A percentile compares a stretch with the other conserved stretches of the same genome.
These are phyloP conservation scores for Oryza nivara DNA, from an alignment of 176 grass and related monocot genomes.

Conservation along the genomic window DNA sequence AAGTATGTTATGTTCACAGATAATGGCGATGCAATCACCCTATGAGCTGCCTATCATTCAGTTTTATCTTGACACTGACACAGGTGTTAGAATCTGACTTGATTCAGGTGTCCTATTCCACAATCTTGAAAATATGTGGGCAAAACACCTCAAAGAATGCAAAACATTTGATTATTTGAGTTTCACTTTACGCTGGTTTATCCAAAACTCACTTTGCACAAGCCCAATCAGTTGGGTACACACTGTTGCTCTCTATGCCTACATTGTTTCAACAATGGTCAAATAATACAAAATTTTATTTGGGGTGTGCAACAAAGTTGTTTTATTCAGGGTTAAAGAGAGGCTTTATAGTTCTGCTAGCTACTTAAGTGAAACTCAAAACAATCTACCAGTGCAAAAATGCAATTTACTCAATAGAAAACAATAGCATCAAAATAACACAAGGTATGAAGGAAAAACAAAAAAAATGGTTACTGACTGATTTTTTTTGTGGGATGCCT, in stretches of 20 bases:
- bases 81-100: background rate
- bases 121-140: background rate
- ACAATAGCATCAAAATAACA: background rate
- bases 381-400: background rate
- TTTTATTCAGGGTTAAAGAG: background rate
- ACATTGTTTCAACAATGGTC: background rate
- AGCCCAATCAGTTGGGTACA: background rate
- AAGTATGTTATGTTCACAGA: constrained; percentile 3
- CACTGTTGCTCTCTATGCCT: background rate
- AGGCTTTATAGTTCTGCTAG: background rate
- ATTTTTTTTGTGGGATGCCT: background rate
- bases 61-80: background rate
- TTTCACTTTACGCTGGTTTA: background rate
- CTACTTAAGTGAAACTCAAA: background rate
- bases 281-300: background rate
- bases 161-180: background rate
- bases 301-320: background rate
- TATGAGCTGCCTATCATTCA: background rate
- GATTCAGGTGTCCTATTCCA: background rate
- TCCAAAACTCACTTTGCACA: background rate
- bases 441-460: background rate
- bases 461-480: background rate
- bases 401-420: background rate
- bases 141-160: background rate
- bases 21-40: background rate